Conservation (phyloP, 176 grass and related monocot genomes). For the Eleusine coracana region DNA sequence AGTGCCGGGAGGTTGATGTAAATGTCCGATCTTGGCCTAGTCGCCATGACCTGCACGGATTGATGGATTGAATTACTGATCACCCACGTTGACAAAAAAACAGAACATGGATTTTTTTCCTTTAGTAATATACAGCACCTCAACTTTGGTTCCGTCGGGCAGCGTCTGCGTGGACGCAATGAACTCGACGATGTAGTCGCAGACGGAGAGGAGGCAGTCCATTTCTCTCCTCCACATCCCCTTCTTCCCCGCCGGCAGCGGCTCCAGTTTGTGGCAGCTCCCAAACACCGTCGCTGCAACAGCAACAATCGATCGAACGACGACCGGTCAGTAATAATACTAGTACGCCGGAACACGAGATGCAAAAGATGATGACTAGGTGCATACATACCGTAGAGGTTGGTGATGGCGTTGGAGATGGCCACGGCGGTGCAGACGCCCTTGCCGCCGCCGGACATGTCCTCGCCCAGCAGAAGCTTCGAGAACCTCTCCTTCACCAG, state of each 20-base stretch:
- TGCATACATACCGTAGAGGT: slow-evolving; percentile 76
- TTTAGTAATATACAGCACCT: slow-evolving; percentile 46
- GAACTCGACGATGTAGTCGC: slow-evolving; percentile 97
- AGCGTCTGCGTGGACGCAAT: slow-evolving; percentile 78
- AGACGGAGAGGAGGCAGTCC: slow-evolving; percentile 93
- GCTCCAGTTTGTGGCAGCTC: slow-evolving; percentile 80
- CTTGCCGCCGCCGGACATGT: slow-evolving; percentile 94
- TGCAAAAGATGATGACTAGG: background rate
- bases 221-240: slow-evolving; percentile 96
- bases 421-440: slow-evolving; percentile 94
- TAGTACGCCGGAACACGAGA: background rate
- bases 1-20: slow-evolving; percentile 95
- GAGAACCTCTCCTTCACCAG: slow-evolving; percentile 95
- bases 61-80: background rate
- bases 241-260: slow-evolving; percentile 84
- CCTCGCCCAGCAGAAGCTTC: slow-evolving; percentile 94
- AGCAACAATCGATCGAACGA: background rate
- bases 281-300: slow-evolving; percentile 85
- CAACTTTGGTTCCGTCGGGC: slow-evolving; percentile 79
- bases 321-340: too few species aligned
- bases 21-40: slow-evolving; percentile 90
- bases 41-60: slow-evolving; percentile 77
- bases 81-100: background rate
- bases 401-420: slow-evolving; percentile 98
- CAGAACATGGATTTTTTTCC: background rate